Conservation (phyloP, 768 basidiomycete species). For the Heimioporus sp. region DNA sequence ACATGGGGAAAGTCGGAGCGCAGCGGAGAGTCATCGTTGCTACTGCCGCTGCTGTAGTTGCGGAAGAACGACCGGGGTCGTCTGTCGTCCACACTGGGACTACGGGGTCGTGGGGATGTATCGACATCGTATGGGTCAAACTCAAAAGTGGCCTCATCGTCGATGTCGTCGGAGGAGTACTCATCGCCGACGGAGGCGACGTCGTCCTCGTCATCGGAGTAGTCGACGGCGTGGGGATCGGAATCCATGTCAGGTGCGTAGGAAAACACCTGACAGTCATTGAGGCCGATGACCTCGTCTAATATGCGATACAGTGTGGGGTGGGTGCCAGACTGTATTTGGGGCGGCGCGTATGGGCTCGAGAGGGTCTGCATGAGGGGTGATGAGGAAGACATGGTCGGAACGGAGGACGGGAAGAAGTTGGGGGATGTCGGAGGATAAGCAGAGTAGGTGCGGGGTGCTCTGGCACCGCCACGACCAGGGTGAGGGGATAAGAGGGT, state of each 20-base stretch:
- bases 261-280: constrained; percentile 93
- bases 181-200: constrained; percentile 63
- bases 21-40: constrained; percentile 31
- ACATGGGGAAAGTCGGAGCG: constrained; percentile 43
- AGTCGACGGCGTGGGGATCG: constrained; percentile 89
- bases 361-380: constrained; percentile 56
- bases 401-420: constrained; percentile 74
- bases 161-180: constrained; percentile 67
- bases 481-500: constrained; percentile 70
- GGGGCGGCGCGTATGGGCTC: constrained; percentile 69
- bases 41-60: constrained; percentile 36
- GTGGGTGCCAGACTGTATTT: constrained; percentile 80
- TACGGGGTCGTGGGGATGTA: constrained; percentile 32
- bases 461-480: constrained; percentile 53
- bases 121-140: constrained; percentile 83
- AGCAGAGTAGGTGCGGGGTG: constrained; percentile 81
- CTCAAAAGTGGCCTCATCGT: constrained; percentile 71
- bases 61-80: constrained; percentile 14
- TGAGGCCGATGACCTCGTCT: constrained; percentile 85
- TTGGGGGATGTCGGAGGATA: constrained; percentile 74
- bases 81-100: constrained; percentile 4
- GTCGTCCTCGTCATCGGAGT: constrained; percentile 78
- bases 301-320: constrained; percentile 85
- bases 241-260: constrained; percentile 91
- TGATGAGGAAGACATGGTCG: constrained; percentile 67